Base-by-base conservation (phyloP, 78 protist genomes). In the Thecamonas trahens region DNA sequence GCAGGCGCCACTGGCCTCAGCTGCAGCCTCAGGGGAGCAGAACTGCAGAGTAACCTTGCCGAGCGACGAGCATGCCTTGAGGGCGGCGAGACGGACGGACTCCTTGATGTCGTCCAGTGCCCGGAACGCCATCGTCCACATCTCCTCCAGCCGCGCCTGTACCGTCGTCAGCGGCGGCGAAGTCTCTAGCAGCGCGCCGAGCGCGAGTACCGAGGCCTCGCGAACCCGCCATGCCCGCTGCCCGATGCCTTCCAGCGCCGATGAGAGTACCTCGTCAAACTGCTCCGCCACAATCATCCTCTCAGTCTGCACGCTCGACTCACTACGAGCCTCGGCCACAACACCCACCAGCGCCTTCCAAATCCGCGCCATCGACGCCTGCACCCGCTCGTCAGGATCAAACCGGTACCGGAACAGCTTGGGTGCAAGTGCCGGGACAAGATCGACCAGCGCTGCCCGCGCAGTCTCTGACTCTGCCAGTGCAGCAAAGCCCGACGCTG, bases 81-180 rank as follows among this genome's bases (percentile, higher is more conserved):
- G 70, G 3, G 83, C 74, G 1, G 88, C 83, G 35, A 50, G 53
- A 63, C 88, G 79, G 9, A 83, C 83, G 0, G 83, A 66, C 61
- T 83, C 88, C 40, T 76, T 83, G 24, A 83, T 76, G 62, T 83
- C 88, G 69, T 83, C 88, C 34, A 83, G 50, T 14, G 75, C 70
- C 67, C 88, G 79, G 54, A 76, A 72, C 18, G 53, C 61, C 61
- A 57, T 49, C 28, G 49, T 55, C 58, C 72, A 83, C 13, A 83
- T 17, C 47, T 83, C 88, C 32, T 54, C 81, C 29, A 76, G 53
- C 26, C 42, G 61, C 9, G 70, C 80, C 9, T 53, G 11, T 0
- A 83, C 28, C n/a, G 0, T 83, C 72, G 50, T 44, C 76, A 3
- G 44, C 29, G 35, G 83, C n/a, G 28, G 77, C 73, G 72, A n/a